A percentile compares a stretch with the other conserved stretches of the same genome.
Evolutionary conservation across 2,329 filamentous ascomycete genomes (phyloP).

Genomic region (Fusarium guadeloupense): DNA sequence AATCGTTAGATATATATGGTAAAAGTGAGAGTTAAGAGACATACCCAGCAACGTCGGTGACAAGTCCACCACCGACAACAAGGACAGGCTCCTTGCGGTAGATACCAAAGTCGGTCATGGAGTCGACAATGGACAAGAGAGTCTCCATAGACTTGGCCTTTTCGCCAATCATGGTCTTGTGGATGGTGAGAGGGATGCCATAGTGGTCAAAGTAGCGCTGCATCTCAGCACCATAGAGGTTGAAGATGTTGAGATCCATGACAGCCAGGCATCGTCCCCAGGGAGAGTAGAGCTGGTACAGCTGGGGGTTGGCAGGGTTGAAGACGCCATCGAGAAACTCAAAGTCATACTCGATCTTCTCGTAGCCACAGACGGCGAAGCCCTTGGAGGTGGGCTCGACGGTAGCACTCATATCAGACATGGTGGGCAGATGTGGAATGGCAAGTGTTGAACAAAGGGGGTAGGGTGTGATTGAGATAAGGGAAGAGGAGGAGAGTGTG

Average conservation of each 20-base stretch:
- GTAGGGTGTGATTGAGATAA: not conserved
- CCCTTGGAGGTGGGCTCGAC: constrained; percentile 70
- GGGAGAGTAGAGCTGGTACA: constrained; percentile 70
- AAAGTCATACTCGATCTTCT: constrained; percentile 81
- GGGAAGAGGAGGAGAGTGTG: constrained; percentile 11
- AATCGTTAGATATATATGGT: constrained; percentile 30
- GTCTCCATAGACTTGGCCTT: constrained; percentile 79
- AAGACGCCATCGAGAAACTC: constrained; percentile 77
- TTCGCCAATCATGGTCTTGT: constrained; percentile 79
- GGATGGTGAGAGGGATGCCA: constrained; percentile 68
- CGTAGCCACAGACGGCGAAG: constrained; percentile 76
- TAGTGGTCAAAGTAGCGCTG: constrained; percentile 73
- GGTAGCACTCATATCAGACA: constrained; percentile 76
- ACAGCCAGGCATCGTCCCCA: constrained; percentile 74
- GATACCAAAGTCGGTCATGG: constrained; percentile 78
- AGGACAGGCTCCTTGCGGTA: constrained; percentile 74
- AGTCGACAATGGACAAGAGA: constrained; percentile 73
- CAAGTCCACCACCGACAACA: constrained; percentile 73
- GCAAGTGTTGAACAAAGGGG: not conserved
- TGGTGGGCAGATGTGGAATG: constrained; percentile 47
- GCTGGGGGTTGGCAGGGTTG: constrained; percentile 65
- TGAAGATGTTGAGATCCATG: constrained; percentile 77
- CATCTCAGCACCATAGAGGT: constrained; percentile 72
- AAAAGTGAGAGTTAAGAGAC: constrained; percentile 42
- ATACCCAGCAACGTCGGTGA: constrained; percentile 80